Percentiles rank a stretch among this genome's conserved stretches.
Conservation (phyloP, 2,329 filamentous ascomycete species). For the Colletotrichum sp. region DNA sequence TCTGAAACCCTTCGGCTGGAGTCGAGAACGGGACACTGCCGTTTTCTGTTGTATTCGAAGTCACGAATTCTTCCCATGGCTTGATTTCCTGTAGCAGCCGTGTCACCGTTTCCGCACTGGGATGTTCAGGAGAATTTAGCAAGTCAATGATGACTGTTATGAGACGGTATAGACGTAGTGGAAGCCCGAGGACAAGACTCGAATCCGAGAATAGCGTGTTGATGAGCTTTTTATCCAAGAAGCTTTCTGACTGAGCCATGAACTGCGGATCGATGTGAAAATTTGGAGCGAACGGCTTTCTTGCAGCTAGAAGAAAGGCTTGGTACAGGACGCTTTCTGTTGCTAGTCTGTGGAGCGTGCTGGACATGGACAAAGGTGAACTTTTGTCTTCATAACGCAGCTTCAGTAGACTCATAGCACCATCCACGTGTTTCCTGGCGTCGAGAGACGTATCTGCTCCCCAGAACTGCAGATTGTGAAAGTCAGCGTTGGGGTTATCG, state of each 20-base stretch:
- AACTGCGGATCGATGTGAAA: background rate
- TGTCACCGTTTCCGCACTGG: background rate
- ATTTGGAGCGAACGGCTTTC: background rate
- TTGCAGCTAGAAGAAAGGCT: background rate
- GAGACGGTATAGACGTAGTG: background rate
- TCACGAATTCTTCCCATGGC: background rate
- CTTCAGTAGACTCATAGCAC: background rate
- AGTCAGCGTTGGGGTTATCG: background rate
- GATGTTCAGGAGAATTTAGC: background rate
- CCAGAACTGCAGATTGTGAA: background rate
- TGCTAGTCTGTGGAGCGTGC: background rate
- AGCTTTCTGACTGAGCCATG: background rate
- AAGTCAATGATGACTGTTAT: background rate
- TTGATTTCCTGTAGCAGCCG: background rate
- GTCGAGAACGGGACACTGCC: fast-evolving
- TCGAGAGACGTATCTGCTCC: background rate
- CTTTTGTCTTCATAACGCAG: background rate
- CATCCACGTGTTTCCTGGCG: background rate
- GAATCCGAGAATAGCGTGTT: background rate
- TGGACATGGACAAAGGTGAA: background rate
- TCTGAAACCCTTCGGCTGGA: background rate
- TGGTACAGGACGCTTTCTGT: background rate
- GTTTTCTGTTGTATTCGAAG: fast-evolving
- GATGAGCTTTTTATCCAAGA: background rate
- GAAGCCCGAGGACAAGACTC: background rate